A percentile compares a stretch with the other conserved stretches of the same genome.
These are phyloP conservation scores for Penicilliopsis zonata DNA, from an alignment of 495 filamentous ascomycete species.

Conservation along the genomic window DNA sequence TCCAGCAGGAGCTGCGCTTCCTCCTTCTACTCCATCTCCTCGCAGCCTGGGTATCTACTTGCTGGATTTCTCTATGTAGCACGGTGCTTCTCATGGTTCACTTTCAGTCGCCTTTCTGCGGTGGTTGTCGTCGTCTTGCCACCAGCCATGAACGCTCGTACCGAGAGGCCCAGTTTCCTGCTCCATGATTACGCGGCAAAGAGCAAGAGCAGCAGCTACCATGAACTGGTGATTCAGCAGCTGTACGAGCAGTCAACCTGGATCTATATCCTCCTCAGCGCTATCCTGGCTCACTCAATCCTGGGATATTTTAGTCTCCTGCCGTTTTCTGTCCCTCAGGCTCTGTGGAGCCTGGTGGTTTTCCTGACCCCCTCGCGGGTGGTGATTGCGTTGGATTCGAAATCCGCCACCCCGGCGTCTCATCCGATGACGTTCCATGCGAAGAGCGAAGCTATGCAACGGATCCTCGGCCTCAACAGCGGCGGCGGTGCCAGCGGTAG, in stretches of 20 bases:
- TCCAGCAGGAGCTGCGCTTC: too few relatives aligned
- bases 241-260: slow-evolving; percentile 16
- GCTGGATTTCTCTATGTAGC: slow-evolving; percentile 2
- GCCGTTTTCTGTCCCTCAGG: slow-evolving; percentile 14
- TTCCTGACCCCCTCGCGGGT: slow-evolving; percentile 46
- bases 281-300: slow-evolving; percentile 14
- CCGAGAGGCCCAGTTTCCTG: slow-evolving; percentile 22
- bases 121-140: slow-evolving; percentile 6
- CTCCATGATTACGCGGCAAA: slow-evolving; percentile 17
- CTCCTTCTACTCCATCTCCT: slow-evolving; percentile 5
- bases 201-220: slow-evolving; percentile 11
- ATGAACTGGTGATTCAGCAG: slow-evolving; percentile 20
- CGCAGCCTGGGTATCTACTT: too few relatives aligned
- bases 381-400: slow-evolving; percentile 45
- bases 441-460: slow-evolving; percentile 58
- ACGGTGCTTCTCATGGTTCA: slow-evolving; percentile 9
- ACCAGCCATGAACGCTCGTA: slow-evolving; percentile 31
- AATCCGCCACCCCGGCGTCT: slow-evolving; percentile 15
- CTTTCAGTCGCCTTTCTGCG: slow-evolving; percentile 12
- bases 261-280: slow-evolving; percentile 12
- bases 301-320: slow-evolving; percentile 18
- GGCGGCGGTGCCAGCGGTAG: background rate
- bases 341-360: slow-evolving; percentile 52
- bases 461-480: slow-evolving; percentile 53
- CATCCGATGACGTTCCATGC: slow-evolving; percentile 14